phyloP scores from a whole-genome alignment of 345 rosid genomes.

The Sisymbrium irio region DNA sequence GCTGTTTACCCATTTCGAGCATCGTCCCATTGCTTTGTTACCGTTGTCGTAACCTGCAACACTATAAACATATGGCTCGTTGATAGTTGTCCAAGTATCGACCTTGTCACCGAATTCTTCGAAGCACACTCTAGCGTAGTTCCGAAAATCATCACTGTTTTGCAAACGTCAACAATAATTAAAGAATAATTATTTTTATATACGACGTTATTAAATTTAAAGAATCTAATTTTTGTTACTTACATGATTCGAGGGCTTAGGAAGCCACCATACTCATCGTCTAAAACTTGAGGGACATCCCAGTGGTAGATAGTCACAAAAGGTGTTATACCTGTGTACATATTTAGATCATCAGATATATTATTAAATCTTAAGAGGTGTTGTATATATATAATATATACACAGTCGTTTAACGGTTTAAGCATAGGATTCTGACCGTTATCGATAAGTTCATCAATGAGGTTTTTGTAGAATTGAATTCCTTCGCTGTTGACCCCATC shows the following conservation, averaged over 20 bases:
- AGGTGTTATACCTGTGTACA: slow-evolving; percentile 39
- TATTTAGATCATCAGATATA: neutral
- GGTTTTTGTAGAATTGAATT: slow-evolving; percentile 41
- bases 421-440: slow-evolving; percentile 28
- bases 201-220: too few relatives aligned
- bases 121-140: slow-evolving; percentile 37
- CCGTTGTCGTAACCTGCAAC: slow-evolving; percentile 35
- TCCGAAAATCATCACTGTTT: slow-evolving; percentile 27
- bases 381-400: too few relatives aligned
- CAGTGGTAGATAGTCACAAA: slow-evolving; percentile 44
- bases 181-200: neutral
- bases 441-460: slow-evolving; percentile 41
- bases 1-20: slow-evolving; percentile 30
- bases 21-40: slow-evolving; percentile 34
- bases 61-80: slow-evolving; percentile 40
- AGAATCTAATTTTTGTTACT: neutral
- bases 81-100: slow-evolving; percentile 44
- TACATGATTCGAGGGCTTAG: slow-evolving; percentile 43
- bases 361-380: too few relatives aligned
- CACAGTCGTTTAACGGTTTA: neutral
- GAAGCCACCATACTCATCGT: slow-evolving; percentile 45
- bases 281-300: slow-evolving; percentile 48
- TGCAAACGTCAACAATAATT: too few relatives aligned
- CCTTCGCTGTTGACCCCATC: slow-evolving; percentile 44
- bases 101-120: slow-evolving; percentile 46